A percentile compares a stretch with the other conserved stretches of the same genome.
Evolutionary conservation across 257 asterid genomes (phyloP).

Genomic region (Avicennia marina): DNA sequence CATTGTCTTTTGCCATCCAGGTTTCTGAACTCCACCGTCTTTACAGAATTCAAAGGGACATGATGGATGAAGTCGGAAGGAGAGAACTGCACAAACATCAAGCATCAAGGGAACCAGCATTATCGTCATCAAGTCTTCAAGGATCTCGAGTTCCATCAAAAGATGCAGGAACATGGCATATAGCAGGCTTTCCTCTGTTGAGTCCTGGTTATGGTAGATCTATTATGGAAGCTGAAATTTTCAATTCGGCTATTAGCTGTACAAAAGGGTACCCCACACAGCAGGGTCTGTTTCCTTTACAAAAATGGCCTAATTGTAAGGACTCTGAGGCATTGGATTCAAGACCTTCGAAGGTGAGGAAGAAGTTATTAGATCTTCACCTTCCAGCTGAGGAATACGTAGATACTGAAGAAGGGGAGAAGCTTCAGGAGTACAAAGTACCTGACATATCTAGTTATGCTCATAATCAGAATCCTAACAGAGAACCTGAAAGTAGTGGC

Average conservation of each 20-base stretch:
- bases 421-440: slow-evolving; percentile 28
- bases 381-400: slow-evolving; percentile 76
- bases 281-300: slow-evolving; percentile 33
- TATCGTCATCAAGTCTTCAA: slow-evolving; percentile 61
- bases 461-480: slow-evolving; percentile 27
- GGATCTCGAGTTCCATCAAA: slow-evolving; percentile 63
- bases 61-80: slow-evolving; percentile 72
- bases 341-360: slow-evolving; percentile 74
- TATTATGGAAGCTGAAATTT: slow-evolving; percentile 17
- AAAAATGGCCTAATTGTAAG: slow-evolving; percentile 42
- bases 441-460: slow-evolving; percentile 25
- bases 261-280: slow-evolving; percentile 37
- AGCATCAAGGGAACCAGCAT: slow-evolving; percentile 64
- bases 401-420: slow-evolving; percentile 58
- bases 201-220: slow-evolving; percentile 52
- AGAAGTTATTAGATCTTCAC: slow-evolving; percentile 80
- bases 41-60: slow-evolving; percentile 82
- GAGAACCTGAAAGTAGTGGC: slow-evolving; percentile 23
- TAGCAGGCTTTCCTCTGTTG: slow-evolving; percentile 48
- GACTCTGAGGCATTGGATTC: slow-evolving; percentile 49
- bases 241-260: slow-evolving; percentile 62
- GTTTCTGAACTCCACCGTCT: slow-evolving; percentile 89
- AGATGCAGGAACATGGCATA: slow-evolving; percentile 67
- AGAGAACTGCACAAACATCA: slow-evolving; percentile 34
- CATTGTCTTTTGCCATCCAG: slow-evolving; percentile 28